These are phyloP conservation scores for Carex cristatella DNA, from an alignment of 176 grass and related monocot genomes.

Conservation along the genomic window DNA sequence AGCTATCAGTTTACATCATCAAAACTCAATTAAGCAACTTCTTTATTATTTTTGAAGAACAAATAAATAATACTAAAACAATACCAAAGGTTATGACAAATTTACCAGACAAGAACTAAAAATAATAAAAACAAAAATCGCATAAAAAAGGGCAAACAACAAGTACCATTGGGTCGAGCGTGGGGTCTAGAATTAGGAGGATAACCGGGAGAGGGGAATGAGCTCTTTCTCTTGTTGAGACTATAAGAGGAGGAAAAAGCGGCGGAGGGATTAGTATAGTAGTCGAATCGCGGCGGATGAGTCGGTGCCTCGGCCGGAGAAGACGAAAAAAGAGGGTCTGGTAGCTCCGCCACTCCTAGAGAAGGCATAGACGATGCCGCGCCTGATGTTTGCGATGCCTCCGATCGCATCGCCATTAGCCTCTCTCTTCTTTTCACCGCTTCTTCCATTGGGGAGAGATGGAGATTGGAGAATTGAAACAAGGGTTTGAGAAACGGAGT, in stretches of 20 bases:
- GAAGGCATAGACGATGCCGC: not conserved
- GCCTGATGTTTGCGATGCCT: constrained; percentile 10
- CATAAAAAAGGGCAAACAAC: not conserved
- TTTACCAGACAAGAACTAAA: not conserved
- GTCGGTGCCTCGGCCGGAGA: not conserved
- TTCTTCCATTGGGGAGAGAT: constrained; percentile 25
- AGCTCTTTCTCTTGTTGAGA: constrained; percentile 25
- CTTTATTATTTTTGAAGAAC: not conserved
- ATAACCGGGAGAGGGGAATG: not conserved
- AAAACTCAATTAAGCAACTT: not conserved
- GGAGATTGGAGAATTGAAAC: not conserved
- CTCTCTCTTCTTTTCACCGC: constrained; percentile 20
- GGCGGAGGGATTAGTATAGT: constrained; percentile 26
- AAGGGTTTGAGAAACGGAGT: not conserved
- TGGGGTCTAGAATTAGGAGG: not conserved
- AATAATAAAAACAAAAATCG: not conserved
- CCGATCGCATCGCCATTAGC: constrained; percentile 17
- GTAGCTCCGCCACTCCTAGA: not conserved
- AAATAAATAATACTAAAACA: not conserved
- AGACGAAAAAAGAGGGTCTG: not conserved
- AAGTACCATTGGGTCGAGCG: constrained; percentile 15
- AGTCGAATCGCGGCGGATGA: constrained; percentile 23
- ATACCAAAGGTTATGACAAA: too few relatives aligned
- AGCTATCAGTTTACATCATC: not conserved
- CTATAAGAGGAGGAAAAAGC: constrained; percentile 14